Evolutionary conservation across 306 rosid species (phyloP).

Genomic region (Lablab purpureus): DNA sequence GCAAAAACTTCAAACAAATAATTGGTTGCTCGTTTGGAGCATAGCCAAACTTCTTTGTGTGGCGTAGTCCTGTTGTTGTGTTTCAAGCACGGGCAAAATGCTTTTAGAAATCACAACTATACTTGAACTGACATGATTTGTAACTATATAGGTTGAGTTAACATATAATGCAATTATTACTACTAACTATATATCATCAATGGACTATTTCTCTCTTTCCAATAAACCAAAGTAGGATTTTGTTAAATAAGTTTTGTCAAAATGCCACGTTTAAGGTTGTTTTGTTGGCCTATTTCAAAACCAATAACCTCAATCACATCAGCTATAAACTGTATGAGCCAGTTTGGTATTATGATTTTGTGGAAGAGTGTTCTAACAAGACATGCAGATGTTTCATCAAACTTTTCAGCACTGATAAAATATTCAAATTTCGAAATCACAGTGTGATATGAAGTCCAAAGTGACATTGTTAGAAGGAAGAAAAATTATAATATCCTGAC

Average conservation of each 20-base stretch:
- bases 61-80: slow-evolving; percentile 30
- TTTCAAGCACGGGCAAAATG: slow-evolving; percentile 35
- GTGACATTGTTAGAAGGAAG: neutral
- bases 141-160: neutral
- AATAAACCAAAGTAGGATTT: neutral
- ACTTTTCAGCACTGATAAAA: slow-evolving; percentile 10
- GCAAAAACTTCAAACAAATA: slow-evolving; percentile 37
- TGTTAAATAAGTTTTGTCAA: slow-evolving; percentile 40
- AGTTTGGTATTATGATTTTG: slow-evolving; percentile 14
- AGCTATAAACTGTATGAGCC: neutral
- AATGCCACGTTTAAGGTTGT: slow-evolving; percentile 33
- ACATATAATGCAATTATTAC: neutral
- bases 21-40: neutral
- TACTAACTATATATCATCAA: neutral
- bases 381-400: slow-evolving; percentile 30
- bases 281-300: slow-evolving; percentile 32
- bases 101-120: slow-evolving; percentile 10
- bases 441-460: slow-evolving; percentile 23
- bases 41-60: neutral
- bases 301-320: slow-evolving; percentile 45
- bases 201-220: neutral
- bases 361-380: slow-evolving; percentile 35
- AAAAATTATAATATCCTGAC: neutral
- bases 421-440: neutral
- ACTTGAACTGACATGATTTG: slow-evolving; percentile 32